Evolutionary conservation across 768 basidiomycete genomes (phyloP).

Genomic region (Calocybe gangraenosa): DNA sequence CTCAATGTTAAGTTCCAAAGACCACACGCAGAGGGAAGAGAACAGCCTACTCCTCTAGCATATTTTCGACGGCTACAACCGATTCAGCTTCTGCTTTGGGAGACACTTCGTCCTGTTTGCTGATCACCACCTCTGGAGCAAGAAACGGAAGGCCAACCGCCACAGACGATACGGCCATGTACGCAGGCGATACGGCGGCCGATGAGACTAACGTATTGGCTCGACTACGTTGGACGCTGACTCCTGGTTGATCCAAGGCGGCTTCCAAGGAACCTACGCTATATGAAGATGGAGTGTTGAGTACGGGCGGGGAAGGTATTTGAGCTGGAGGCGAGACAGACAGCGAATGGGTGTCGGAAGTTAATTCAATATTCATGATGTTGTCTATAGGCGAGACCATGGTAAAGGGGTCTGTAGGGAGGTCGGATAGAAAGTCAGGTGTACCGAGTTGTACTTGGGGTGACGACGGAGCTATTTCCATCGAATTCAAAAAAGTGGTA

Average conservation of each 20-base stretch:
- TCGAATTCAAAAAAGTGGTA: conserved; percentile 30
- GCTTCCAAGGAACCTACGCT: conserved; percentile 37
- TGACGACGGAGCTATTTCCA: conserved; percentile 26
- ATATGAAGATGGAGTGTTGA: conserved; percentile 35
- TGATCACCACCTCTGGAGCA: conserved; percentile 12
- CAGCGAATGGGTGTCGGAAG: conserved; percentile 30
- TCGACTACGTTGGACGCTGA: conserved; percentile 30
- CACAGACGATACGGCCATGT: conserved; percentile 23
- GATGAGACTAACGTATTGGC: conserved; percentile 32
- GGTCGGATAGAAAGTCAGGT: conserved; percentile 38
- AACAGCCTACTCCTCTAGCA: conserved; percentile 50
- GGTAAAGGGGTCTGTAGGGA: conserved; percentile 30
- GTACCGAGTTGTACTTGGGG: conserved; percentile 26
- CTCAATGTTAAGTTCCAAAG: conserved; percentile 16
- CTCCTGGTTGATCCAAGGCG: conserved; percentile 35
- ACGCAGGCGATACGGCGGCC: conserved; percentile 13
- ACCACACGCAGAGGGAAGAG: conserved; percentile 6
- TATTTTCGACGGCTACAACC: conserved; percentile 41
- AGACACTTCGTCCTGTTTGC: conserved; percentile 21
- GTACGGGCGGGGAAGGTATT: conserved; percentile 33
- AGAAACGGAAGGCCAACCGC: conserved; percentile 16
- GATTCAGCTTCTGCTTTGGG: conserved; percentile 22
- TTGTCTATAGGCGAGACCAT: conserved; percentile 29
- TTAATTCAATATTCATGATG: conserved; percentile 32
- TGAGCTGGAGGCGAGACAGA: conserved; percentile 32